phyloP scores from a whole-genome alignment of 495 filamentous ascomycete species.

The Penicillium coffeae region DNA sequence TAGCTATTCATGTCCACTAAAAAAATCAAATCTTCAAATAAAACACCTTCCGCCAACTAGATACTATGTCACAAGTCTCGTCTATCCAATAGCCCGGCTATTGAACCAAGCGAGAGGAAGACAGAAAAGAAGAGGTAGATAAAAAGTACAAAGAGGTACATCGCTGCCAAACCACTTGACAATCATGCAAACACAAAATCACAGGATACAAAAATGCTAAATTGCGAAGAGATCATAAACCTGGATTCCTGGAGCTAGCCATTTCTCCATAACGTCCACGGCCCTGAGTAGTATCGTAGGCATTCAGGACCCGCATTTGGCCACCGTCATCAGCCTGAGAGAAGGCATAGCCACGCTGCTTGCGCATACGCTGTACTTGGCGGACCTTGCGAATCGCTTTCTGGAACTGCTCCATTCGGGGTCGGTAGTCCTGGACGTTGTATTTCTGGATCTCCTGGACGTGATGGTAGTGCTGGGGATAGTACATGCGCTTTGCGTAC shows the following conservation, averaged over 20 bases:
- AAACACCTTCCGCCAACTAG: constrained; percentile 15
- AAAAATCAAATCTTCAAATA: constrained; percentile 13
- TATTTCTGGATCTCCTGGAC: constrained; percentile 99
- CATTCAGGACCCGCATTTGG: constrained; percentile 81
- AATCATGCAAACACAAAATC: constrained; percentile 12
- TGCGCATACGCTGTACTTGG: constrained; percentile 98
- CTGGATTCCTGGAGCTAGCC: constrained; percentile 62
- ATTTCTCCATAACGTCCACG: constrained; percentile 95
- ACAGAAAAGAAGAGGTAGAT: constrained; percentile 4
- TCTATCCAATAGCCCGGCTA: constrained; percentile 15
- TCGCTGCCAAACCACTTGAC: constrained; percentile 12
- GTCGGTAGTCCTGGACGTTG: constrained; percentile 98
- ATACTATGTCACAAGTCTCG: constrained; percentile 20
- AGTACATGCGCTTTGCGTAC: constrained; percentile 93
- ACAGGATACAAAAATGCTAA: constrained; percentile 12
- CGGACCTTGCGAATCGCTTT: constrained; percentile 98
- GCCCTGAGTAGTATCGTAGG: constrained; percentile 92
- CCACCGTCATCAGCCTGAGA: constrained; percentile 90
- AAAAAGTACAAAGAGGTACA: constrained; percentile 21
- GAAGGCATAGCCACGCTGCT: constrained; percentile 97
- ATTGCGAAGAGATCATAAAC: constrained; percentile 28
- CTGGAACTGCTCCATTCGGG: constrained; percentile 99
- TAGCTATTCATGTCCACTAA: constrained; percentile 10
- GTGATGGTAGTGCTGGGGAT: constrained; percentile 93
- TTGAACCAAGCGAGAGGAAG: constrained; percentile 8